phyloP scores from a whole-genome alignment of 805 yeast species.

The Saccharomycopsis javanensis region DNA sequence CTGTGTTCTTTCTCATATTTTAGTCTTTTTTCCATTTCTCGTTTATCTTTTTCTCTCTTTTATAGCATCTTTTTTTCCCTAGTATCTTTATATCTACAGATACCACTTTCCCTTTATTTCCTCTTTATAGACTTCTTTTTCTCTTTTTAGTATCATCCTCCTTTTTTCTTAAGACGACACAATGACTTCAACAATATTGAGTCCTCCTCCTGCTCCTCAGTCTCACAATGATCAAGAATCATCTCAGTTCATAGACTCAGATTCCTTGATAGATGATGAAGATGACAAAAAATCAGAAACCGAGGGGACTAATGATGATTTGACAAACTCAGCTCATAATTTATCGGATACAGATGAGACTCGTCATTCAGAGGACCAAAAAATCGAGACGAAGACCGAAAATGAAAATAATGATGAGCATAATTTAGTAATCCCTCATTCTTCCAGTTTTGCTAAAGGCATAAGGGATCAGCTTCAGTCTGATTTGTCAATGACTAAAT shows the following conservation, averaged over 20 bases:
- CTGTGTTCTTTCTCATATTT: no score
- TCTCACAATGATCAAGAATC: background rate
- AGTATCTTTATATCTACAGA: background rate
- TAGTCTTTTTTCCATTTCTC: background rate
- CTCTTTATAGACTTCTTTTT: background rate
- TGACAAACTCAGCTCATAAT: background rate
- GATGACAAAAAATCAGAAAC: background rate
- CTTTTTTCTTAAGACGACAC: background rate
- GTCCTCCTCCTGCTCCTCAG: background rate
- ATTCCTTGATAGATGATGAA: background rate
- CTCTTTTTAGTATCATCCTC: background rate
- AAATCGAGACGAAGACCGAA: background rate
- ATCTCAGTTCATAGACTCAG: background rate
- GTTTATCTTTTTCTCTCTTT: background rate
- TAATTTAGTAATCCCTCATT: background rate
- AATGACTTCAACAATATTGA: background rate
- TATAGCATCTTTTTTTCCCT: background rate
- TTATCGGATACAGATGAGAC: background rate
- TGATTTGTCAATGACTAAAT: background rate
- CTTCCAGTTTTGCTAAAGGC: slow-evolving; percentile 4
- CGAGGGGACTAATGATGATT: background rate
- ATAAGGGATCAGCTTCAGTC: slow-evolving; percentile 1
- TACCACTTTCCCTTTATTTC: background rate
- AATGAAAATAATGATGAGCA: background rate
- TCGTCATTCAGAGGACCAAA: background rate